Conservation (phyloP, 345 rosid species). For the Brassica carinata region DNA sequence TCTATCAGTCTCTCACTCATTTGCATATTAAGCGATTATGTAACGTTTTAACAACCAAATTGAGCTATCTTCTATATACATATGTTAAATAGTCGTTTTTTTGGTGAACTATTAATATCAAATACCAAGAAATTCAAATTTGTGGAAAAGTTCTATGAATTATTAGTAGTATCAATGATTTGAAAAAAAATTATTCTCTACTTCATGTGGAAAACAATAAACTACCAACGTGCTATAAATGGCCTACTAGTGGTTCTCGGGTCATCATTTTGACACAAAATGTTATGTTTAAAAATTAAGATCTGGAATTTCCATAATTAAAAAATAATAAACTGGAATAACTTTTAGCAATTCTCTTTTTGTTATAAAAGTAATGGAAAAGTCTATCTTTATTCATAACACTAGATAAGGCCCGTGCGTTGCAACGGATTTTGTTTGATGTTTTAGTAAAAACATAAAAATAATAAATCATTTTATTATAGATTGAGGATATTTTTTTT, state of each 20-base stretch:
- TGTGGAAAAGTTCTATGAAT: neutral
- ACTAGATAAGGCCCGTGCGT: too few species aligned
- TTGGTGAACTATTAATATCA: neutral
- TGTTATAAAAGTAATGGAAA: too few species aligned
- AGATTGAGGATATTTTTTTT: too few species aligned
- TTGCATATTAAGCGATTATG: neutral
- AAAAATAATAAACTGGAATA: neutral
- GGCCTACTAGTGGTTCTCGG: neutral
- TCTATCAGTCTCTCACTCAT: constrained; percentile 20
- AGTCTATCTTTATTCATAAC: too few species aligned
- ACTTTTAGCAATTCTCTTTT: too few species aligned
- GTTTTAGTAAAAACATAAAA: too few species aligned
- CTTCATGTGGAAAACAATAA: neutral
- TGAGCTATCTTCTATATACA: neutral
- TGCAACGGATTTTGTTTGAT: too few species aligned
- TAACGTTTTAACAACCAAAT: neutral
- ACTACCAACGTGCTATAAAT: neutral
- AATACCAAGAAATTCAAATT: neutral
- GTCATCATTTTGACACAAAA: neutral
- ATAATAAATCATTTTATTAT: too few species aligned
- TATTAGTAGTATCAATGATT: neutral
- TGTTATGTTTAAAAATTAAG: neutral
- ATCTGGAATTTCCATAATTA: neutral
- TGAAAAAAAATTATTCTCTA: too few species aligned
- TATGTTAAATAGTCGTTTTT: neutral